Evolutionary conservation across 805 yeast genomes (phyloP).

Genomic region (Nakazawaea sp.): DNA sequence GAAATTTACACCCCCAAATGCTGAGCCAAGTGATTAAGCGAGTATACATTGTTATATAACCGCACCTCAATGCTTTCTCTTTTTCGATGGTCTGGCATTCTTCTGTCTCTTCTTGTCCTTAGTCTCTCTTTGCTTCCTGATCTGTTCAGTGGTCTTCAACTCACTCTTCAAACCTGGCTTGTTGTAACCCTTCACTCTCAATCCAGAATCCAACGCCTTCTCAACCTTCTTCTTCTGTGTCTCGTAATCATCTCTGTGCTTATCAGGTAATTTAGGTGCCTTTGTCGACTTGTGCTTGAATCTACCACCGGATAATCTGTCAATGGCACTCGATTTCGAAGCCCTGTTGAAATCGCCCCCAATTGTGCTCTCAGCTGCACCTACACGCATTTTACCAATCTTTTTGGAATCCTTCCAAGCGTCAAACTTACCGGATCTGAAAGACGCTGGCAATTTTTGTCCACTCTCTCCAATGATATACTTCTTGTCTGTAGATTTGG

Average conservation of each 20-base stretch:
- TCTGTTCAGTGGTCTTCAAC: slow-evolving; percentile 61
- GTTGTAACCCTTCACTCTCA: slow-evolving; percentile 60
- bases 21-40: too few relatives aligned
- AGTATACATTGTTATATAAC: too few relatives aligned
- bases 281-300: slow-evolving; percentile 68
- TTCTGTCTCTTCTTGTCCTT: slow-evolving; percentile 74
- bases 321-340: slow-evolving; percentile 23
- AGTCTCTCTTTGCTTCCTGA: slow-evolving; percentile 65
- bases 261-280: slow-evolving; percentile 92
- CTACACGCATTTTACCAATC: slow-evolving; percentile 42
- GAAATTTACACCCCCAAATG: too few relatives aligned
- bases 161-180: slow-evolving; percentile 45
- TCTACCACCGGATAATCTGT: slow-evolving; percentile 32
- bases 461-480: slow-evolving; percentile 95
- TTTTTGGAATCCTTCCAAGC: slow-evolving; percentile 80
- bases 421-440: slow-evolving; percentile 85
- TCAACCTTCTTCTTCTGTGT: slow-evolving; percentile 77
- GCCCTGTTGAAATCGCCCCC: slow-evolving; percentile 23
- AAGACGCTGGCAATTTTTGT: slow-evolving; percentile 84
- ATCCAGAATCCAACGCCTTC: slow-evolving; percentile 72
- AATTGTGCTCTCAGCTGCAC: slow-evolving; percentile 39
- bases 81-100: slow-evolving; percentile 71
- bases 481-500: slow-evolving; percentile 74
- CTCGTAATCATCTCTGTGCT: slow-evolving; percentile 77
- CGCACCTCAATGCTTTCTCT: slow-evolving; percentile 23